Conservation (phyloP, 257 asterid species). For the Penstemon newberryi region DNA sequence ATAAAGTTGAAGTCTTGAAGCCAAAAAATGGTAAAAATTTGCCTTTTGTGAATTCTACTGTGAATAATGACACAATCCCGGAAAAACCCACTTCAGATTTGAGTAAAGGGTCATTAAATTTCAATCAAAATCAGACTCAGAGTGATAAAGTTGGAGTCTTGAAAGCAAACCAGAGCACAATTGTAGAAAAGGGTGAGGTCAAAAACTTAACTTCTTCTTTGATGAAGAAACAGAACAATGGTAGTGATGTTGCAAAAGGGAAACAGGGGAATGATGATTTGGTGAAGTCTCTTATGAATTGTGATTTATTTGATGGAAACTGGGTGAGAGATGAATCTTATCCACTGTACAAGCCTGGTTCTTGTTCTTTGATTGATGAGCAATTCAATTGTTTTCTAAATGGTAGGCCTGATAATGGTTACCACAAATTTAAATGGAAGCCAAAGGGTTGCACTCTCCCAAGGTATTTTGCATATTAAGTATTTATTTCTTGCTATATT, state of each 20-base stretch:
- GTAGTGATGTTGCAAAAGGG: conserved; percentile 14
- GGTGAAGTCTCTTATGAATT: conserved; percentile 52
- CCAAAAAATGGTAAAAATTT: conserved; percentile 25
- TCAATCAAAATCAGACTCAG: conserved; percentile 31
- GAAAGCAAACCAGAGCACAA: conserved; percentile 33
- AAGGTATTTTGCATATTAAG: conserved; percentile 42
- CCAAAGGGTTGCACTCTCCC: conserved; percentile 80
- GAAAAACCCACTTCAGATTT: conserved; percentile 26
- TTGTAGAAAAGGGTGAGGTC: conserved; percentile 38
- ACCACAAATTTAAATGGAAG: conserved; percentile 72
- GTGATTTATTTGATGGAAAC: conserved; percentile 80
- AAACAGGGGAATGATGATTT: conserved; percentile 44
- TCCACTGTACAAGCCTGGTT: conserved; percentile 82
- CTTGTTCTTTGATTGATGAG: conserved; percentile 91
- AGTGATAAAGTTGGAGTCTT: conserved; percentile 30
- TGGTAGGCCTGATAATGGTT: conserved; percentile 75
- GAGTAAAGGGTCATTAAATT: conserved; percentile 22
- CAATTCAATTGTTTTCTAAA: conserved; percentile 79
- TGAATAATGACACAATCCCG: conserved; percentile 11
- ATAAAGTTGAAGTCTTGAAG: conserved; percentile 31
- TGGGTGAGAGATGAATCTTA: conserved; percentile 88
- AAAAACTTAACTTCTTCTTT: conserved; percentile 53
- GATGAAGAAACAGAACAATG: conserved; percentile 42
- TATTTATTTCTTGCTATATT: too few species aligned
- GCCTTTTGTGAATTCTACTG: conserved; percentile 26